Evolutionary conservation across 2,329 filamentous ascomycete species (phyloP).

Genomic region (Trichophyton mentagrophytes): DNA sequence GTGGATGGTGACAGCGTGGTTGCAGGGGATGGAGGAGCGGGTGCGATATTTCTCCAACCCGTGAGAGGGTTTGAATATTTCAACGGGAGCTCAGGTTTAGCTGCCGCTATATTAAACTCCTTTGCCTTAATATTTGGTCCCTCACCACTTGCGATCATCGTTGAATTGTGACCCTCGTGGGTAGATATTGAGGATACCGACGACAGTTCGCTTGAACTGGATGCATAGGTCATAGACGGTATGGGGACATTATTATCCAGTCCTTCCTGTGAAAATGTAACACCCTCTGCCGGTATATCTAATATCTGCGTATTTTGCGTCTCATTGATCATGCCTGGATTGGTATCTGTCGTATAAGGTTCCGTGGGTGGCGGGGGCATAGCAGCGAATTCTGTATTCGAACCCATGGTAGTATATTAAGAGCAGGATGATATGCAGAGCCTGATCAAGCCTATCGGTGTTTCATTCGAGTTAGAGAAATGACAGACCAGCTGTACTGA

Average conservation of each 20-base stretch:
- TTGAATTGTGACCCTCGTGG: not conserved
- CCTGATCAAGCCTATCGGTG: not conserved
- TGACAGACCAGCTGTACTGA: not conserved
- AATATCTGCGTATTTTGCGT: not conserved
- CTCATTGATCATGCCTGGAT: not conserved
- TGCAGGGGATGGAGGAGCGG: constrained; percentile 1
- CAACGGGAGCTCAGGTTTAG: constrained; percentile 1
- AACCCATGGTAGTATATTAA: not conserved
- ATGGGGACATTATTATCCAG: not conserved
- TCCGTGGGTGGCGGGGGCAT: not conserved
- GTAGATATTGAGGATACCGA: constrained; percentile 7
- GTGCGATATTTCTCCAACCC: constrained; percentile 5
- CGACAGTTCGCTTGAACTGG: constrained; percentile 6
- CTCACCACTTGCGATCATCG: not conserved
- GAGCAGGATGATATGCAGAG: not conserved
- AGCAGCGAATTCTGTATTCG: not conserved
- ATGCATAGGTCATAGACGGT: constrained; percentile 3
- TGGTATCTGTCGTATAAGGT: not conserved
- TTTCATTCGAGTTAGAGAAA: not conserved
- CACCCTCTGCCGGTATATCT: not conserved
- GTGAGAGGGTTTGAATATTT: not conserved
- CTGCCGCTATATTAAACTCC: not conserved
- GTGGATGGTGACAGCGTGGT: not conserved
- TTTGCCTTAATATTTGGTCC: not conserved
- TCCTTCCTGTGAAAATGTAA: not conserved